Evolutionary conservation across 148 eudicot genomes (phyloP).

Genomic region (Spergularia marina): DNA sequence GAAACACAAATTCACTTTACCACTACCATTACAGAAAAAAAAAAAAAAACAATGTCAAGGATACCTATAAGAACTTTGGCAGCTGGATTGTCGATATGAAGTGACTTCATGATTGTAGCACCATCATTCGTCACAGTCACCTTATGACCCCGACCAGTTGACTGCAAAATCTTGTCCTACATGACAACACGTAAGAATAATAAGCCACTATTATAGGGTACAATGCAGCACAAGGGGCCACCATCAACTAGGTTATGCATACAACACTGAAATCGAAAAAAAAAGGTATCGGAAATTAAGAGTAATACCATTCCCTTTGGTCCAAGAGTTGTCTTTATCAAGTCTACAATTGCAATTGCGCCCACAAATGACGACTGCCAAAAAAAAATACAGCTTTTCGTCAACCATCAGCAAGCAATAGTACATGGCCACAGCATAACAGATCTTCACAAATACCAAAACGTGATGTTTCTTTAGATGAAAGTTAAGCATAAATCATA

Average conservation of each 20-base stretch:
- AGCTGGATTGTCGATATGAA: constrained; percentile 93
- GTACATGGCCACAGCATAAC: background rate
- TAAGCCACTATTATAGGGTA: background rate
- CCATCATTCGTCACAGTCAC: constrained; percentile 99
- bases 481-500: no score
- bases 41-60: constrained; percentile 29
- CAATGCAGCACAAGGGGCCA: background rate
- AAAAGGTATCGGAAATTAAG: background rate
- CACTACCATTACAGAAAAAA: background rate
- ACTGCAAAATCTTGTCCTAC: constrained; percentile 94
- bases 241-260: constrained; percentile 1
- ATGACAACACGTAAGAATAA: constrained; percentile 2
- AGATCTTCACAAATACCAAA: background rate
- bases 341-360: constrained; percentile 86
- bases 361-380: constrained; percentile 79
- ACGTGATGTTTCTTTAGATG: background rate
- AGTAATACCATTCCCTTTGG: constrained; percentile 92
- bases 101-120: constrained; percentile 93
- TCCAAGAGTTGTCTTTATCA: constrained; percentile 94
- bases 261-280: background rate
- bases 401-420: constrained; percentile 2
- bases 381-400: background rate
- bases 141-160: constrained; percentile 85
- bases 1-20: no score
- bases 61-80: constrained; percentile 99